phyloP scores from a whole-genome alignment of 2,329 filamentous ascomycete genomes.

The Pseudogymnoascus sp. region DNA sequence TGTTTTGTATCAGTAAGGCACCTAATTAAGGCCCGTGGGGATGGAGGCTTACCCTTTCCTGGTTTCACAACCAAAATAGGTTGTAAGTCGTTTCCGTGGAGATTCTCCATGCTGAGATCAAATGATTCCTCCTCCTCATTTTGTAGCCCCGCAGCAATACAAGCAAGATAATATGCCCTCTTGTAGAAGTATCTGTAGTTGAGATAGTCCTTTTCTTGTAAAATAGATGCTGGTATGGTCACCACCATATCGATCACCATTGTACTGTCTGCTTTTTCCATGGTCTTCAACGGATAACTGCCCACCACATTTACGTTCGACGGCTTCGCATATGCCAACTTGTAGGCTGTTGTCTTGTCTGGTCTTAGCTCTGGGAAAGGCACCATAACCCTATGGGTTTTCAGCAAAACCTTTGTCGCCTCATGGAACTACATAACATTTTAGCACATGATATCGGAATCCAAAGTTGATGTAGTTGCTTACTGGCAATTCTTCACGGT shows the following conservation, averaged over 20 bases:
- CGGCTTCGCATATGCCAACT: constrained; percentile 69
- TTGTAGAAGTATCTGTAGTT: constrained; percentile 94
- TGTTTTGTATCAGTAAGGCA: background rate
- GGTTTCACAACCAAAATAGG: constrained; percentile 52
- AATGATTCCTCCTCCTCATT: constrained; percentile 45
- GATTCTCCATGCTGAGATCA: constrained; percentile 52
- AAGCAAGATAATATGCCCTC: constrained; percentile 81
- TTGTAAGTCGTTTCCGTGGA: constrained; percentile 67
- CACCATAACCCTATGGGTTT: constrained; percentile 58
- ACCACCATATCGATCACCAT: constrained; percentile 74
- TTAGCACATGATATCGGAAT: constrained; percentile 3
- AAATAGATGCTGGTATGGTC: constrained; percentile 69
- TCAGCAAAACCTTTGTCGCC: constrained; percentile 59
- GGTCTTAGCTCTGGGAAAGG: constrained; percentile 82
- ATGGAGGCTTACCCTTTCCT: background rate
- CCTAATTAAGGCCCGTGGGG: background rate
- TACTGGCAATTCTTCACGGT: constrained; percentile 39
- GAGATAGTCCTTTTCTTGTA: constrained; percentile 91
- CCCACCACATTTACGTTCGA: constrained; percentile 78
- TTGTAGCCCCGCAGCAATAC: constrained; percentile 63
- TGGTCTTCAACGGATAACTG: constrained; percentile 72
- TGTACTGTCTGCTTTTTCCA: constrained; percentile 52
- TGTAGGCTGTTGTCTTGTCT: constrained; percentile 68
- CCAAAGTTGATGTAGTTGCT: constrained; percentile 9
- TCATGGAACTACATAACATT: constrained; percentile 49